These are phyloP conservation scores for Mucor lusitanicus DNA, from an alignment of 371 early-diverging fungal species.

Conservation along the genomic window DNA sequence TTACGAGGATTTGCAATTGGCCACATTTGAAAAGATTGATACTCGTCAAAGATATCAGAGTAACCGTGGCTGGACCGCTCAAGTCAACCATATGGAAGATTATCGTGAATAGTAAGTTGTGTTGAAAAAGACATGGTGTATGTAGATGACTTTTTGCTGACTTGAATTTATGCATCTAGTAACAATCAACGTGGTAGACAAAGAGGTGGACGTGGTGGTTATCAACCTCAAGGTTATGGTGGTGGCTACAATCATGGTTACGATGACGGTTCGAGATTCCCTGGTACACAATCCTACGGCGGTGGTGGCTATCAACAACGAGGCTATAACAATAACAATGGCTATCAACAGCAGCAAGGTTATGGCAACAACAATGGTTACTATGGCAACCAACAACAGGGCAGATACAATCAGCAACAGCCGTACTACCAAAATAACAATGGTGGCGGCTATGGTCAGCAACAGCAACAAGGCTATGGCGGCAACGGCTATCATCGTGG, in stretches of 20 bases:
- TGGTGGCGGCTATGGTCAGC: slow-evolving; percentile 6
- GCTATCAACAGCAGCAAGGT: slow-evolving; percentile 4
- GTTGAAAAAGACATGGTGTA: neutral
- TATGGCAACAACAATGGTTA: slow-evolving; percentile 15
- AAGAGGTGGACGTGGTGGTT: slow-evolving; percentile 19
- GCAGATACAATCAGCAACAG: slow-evolving; percentile 10
- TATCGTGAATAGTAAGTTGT: slow-evolving; percentile 44
- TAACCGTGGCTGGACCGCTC: slow-evolving; percentile 45
- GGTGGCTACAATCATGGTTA: slow-evolving; percentile 27
- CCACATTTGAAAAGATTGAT: slow-evolving; percentile 52
- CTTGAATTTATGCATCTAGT: neutral
- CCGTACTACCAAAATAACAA: slow-evolving; percentile 7
- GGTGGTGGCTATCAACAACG: slow-evolving; percentile 16
- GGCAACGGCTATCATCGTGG: slow-evolving; percentile 10
- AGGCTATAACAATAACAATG: slow-evolving; percentile 2
- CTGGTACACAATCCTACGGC: slow-evolving; percentile 12
- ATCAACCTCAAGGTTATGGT: slow-evolving; percentile 35
- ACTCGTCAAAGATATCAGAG: slow-evolving; percentile 24
- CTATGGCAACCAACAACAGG: slow-evolving; percentile 4
- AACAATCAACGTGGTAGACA: slow-evolving; percentile 20
- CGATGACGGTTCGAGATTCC: slow-evolving; percentile 20
- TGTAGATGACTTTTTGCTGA: neutral
- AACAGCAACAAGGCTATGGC: slow-evolving; percentile 9
- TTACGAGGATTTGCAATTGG: slow-evolving; percentile 57
- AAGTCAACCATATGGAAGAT: slow-evolving; percentile 49